These are phyloP conservation scores for Lophium mytilinum DNA, from an alignment of 495 filamentous ascomycete species.

Conservation along the genomic window DNA sequence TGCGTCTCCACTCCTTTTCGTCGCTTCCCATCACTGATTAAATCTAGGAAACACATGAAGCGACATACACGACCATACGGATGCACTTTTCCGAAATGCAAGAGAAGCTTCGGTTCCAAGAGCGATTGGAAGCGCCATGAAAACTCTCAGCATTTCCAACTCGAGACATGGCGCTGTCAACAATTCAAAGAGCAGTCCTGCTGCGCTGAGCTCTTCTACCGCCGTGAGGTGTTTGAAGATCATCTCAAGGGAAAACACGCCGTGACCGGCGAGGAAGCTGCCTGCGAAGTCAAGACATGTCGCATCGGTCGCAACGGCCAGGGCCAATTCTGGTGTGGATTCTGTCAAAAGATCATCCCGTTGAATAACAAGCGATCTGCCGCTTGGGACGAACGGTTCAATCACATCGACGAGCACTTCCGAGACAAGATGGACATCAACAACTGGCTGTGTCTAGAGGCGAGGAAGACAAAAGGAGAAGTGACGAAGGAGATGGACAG, in stretches of 20 bases:
- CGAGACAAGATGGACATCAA: constrained; percentile 41
- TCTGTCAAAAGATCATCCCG: constrained; percentile 55
- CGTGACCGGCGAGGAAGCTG: constrained; percentile 1
- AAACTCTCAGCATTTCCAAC: constrained; percentile 71
- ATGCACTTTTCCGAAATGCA: constrained; percentile 69
- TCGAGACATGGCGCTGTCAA: constrained; percentile 70
- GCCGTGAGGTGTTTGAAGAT: constrained; percentile 49
- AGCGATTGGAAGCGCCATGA: constrained; percentile 98
- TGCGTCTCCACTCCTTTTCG: not conserved
- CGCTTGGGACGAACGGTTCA: constrained; percentile 68
- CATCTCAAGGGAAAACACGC: constrained; percentile 46
- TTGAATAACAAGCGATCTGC: constrained; percentile 47
- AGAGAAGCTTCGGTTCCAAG: constrained; percentile 80
- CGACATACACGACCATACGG: constrained; percentile 81
- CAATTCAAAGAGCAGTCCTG: not conserved
- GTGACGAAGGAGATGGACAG: constrained; percentile 13
- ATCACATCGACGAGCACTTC: constrained; percentile 84
- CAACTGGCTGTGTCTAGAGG: constrained; percentile 39
- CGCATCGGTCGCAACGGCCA: constrained; percentile 64
- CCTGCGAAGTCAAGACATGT: constrained; percentile 31
- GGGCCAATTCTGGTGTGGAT: constrained; percentile 81
- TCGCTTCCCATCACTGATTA: not conserved
- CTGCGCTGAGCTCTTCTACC: constrained; percentile 46
- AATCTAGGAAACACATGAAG: constrained; percentile 67
- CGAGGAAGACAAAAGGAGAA: constrained; percentile 27